Percentiles rank a stretch among this genome's conserved stretches.
phyloP scores from a whole-genome alignment of 2,329 filamentous ascomycete species.

The Colletotrichum sp. region DNA sequence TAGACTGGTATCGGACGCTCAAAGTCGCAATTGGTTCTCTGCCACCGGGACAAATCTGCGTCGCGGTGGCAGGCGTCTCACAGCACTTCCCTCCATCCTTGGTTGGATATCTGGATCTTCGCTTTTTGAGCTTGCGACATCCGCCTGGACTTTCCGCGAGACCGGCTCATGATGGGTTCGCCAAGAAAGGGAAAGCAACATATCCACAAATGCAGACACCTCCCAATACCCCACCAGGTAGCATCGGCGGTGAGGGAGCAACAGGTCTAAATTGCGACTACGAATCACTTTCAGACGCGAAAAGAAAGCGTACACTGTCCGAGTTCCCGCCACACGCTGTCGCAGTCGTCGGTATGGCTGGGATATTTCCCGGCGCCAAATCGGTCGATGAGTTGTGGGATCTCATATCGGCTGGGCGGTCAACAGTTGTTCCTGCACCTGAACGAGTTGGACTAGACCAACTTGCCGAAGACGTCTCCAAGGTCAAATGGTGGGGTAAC shows the following conservation, averaged over 20 bases:
- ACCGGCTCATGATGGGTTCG: neutral
- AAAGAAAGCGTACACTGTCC: constrained; percentile 24
- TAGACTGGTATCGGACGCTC: neutral
- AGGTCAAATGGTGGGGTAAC: constrained; percentile 22
- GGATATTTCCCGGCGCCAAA: constrained; percentile 45
- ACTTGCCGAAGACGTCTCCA: neutral
- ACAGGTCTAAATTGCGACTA: neutral
- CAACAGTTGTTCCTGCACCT: neutral
- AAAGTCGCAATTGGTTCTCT: neutral
- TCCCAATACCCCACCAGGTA: neutral
- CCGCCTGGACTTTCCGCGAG: too few species aligned
- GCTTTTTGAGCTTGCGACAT: neutral
- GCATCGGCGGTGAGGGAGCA: neutral
- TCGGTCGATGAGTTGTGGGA: constrained; percentile 41
- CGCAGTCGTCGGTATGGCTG: constrained; percentile 46
- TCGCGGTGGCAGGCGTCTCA: neutral
- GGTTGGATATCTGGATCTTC: neutral
- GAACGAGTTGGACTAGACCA: neutral
- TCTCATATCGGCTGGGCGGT: constrained; percentile 20
- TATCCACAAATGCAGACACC: neutral
- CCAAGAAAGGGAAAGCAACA: neutral
- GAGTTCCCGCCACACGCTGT: constrained; percentile 38
- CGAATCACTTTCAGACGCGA: neutral
- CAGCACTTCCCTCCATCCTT: neutral
- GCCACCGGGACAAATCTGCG: neutral